These are phyloP conservation scores for Vitis vinifera DNA, from an alignment of 164 flowering plant genomes.

Conservation along the genomic window ASM3070453v1 NC_081821.1:6418001-6418500, in stretches of 20 bases:
- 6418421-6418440: slow-evolving; percentile 88
- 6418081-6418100: too few relatives aligned
- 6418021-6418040: too few relatives aligned
- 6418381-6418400: slow-evolving; percentile 71
- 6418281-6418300: too few relatives aligned
- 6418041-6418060: too few relatives aligned
- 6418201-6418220: slow-evolving; percentile 5
- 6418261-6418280: not conserved
- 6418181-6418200: too few relatives aligned
- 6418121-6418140: not conserved
- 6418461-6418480: slow-evolving; percentile 75
- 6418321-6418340: slow-evolving; percentile 64
- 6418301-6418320: not conserved
- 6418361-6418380: slow-evolving; percentile 66
- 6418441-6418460: slow-evolving; percentile 54
- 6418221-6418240: not conserved
- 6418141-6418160: not conserved
- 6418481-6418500: slow-evolving; percentile 81
- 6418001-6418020: too few relatives aligned
- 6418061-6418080: too few relatives aligned
- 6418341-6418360: slow-evolving; percentile 81
- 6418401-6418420: slow-evolving; percentile 72
- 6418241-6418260: not conserved
- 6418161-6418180: too few relatives aligned
- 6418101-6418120: not conserved